Evolutionary conservation across 2,329 filamentous ascomycete species (phyloP).

Genomic region (Epichloe hybrida): DNA sequence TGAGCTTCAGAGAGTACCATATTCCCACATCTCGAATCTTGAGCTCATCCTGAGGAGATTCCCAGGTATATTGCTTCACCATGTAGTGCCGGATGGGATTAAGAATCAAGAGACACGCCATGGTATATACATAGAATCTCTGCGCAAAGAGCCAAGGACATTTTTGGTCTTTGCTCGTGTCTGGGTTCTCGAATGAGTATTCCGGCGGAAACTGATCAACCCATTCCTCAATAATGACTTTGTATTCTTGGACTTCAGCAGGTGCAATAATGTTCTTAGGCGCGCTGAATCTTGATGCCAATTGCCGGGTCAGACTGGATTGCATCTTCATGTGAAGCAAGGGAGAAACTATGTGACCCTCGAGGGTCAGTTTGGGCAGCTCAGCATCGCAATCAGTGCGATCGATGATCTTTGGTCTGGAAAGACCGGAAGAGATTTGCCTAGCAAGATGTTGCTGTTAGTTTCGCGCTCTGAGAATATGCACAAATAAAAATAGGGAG

Average conservation of each 20-base stretch:
- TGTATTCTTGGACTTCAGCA: conserved; percentile 16
- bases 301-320: conserved; percentile 12
- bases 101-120: conserved; percentile 31
- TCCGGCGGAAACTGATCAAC: conserved; percentile 26
- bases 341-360: conserved; percentile 15
- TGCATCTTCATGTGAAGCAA: conserved; percentile 19
- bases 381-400: conserved; percentile 14
- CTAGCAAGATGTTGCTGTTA: conserved; percentile 7
- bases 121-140: conserved; percentile 30
- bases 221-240: conserved; percentile 24
- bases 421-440: conserved; percentile 21
- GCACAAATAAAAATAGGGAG: too few relatives aligned
- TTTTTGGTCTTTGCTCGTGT: conserved; percentile 24
- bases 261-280: conserved; percentile 15
- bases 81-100: conserved; percentile 34
- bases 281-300: conserved; percentile 13
- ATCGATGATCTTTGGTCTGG: conserved; percentile 17
- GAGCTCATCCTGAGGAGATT: conserved; percentile 18
- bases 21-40: conserved; percentile 26
- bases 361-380: conserved; percentile 17
- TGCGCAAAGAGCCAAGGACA: conserved; percentile 31
- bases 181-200: conserved; percentile 25
- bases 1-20: conserved; percentile 26
- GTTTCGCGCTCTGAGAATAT: neutral
- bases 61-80: conserved; percentile 19